A percentile compares a stretch with the other conserved stretches of the same genome.
These are phyloP conservation scores for Kodamaea neixiangensis DNA, from an alignment of 805 yeast genomes.

Conservation along the genomic window DNA sequence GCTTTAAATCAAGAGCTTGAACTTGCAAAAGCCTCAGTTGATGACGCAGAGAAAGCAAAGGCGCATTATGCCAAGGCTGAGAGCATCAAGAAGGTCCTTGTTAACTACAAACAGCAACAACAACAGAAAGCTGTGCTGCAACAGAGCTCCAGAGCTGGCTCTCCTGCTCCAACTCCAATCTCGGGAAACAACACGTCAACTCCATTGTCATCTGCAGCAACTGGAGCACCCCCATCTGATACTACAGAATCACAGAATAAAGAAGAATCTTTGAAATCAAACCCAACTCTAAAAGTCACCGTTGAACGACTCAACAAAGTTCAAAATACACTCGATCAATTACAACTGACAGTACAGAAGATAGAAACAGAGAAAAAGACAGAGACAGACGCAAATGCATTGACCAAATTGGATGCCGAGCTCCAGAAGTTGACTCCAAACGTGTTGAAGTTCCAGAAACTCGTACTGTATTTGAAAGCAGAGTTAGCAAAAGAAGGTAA, in stretches of 20 bases:
- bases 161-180: conserved; percentile 1
- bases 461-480: conserved; percentile 23
- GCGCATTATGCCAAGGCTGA: conserved; percentile 28
- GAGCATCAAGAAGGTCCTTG: conserved; percentile 26
- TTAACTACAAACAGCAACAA: conserved; percentile 24
- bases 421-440: conserved; percentile 18
- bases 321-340: conserved; percentile 21
- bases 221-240: not conserved
- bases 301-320: conserved; percentile 26
- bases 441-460: conserved; percentile 24
- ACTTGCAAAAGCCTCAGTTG: conserved; percentile 26
- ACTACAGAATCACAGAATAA: not conserved
- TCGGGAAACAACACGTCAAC: not conserved
- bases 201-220: not conserved
- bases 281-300: conserved; percentile 2
- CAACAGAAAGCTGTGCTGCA: conserved; percentile 15
- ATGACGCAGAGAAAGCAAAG: conserved; percentile 19
- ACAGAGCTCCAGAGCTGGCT: conserved; percentile 4
- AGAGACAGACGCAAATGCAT: conserved; percentile 10
- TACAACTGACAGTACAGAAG: conserved; percentile 22
- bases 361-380: conserved; percentile 22
- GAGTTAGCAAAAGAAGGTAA: conserved; percentile 21
- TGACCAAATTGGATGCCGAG: conserved; percentile 12
- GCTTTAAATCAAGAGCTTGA: conserved; percentile 29
- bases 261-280: not conserved